These are phyloP conservation scores for Cryomyces minteri DNA, from an alignment of 495 filamentous ascomycete species.

Conservation along the genomic window DNA sequence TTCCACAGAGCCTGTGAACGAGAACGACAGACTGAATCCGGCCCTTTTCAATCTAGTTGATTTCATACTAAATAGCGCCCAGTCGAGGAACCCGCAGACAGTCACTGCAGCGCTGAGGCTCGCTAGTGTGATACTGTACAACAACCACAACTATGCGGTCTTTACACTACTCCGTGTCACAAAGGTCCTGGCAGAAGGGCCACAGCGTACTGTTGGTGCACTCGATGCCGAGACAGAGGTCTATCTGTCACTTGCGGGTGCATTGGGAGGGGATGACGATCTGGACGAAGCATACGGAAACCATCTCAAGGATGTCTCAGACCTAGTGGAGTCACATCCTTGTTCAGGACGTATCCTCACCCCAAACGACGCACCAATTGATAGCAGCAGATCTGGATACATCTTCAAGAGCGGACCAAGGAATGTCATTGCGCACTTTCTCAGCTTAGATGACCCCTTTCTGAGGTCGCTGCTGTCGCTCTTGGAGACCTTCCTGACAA, in stretches of 20 bases:
- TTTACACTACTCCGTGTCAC: slow-evolving; percentile 50
- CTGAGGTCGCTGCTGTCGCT: slow-evolving; percentile 50
- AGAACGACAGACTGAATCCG: slow-evolving; percentile 54
- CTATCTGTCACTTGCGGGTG: slow-evolving; percentile 50
- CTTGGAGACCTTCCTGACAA: slow-evolving; percentile 64
- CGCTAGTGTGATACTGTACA: slow-evolving; percentile 61
- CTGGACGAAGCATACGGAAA: slow-evolving; percentile 66
- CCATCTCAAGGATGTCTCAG: slow-evolving; percentile 62
- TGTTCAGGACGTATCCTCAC: slow-evolving; percentile 42
- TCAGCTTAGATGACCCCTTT: slow-evolving; percentile 40
- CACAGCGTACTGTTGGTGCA: slow-evolving; percentile 53
- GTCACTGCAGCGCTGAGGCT: slow-evolving; percentile 75
- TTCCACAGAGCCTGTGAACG: slow-evolving; percentile 53
- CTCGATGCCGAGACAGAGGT: slow-evolving; percentile 64
- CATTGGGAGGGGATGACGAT: slow-evolving; percentile 50
- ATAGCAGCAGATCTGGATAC: not conserved
- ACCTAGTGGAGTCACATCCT: slow-evolving; percentile 60
- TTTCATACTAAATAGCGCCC: slow-evolving; percentile 69
- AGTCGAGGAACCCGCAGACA: slow-evolving; percentile 72
- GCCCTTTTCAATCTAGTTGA: slow-evolving; percentile 85
- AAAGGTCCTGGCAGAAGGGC: slow-evolving; percentile 26
- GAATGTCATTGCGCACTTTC: slow-evolving; percentile 6
- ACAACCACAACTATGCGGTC: slow-evolving; percentile 72
- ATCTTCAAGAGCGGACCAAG: not conserved
- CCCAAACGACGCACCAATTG: not conserved